A percentile compares a stretch with the other conserved stretches of the same genome.
These are phyloP conservation scores for Luffa aegyptiaca DNA, from an alignment of 306 rosid species.

Conservation along the genomic window DNA sequence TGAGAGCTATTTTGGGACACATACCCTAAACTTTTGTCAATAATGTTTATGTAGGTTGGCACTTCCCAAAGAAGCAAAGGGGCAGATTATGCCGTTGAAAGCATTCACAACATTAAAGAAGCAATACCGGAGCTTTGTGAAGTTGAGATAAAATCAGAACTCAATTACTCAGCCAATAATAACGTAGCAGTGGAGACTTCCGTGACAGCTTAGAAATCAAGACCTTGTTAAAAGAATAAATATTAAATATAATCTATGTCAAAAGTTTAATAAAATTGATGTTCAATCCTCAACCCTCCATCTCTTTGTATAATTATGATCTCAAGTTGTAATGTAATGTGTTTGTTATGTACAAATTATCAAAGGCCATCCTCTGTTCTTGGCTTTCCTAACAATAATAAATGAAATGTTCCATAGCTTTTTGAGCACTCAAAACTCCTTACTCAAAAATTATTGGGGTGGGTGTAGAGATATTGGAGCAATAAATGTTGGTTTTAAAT, in stretches of 20 bases:
- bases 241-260: background rate
- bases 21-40: background rate
- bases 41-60: conserved; percentile 41
- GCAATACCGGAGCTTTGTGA: conserved; percentile 86
- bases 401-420: background rate
- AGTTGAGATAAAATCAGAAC: conserved; percentile 47
- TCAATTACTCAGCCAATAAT: conserved; percentile 41
- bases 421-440: background rate
- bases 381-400: background rate
- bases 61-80: conserved; percentile 69
- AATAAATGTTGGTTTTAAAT: too few relatives aligned
- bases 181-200: conserved; percentile 71
- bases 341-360: background rate
- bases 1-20: too few relatives aligned
- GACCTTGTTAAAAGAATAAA: background rate
- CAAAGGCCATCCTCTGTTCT: background rate
- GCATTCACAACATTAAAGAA: conserved; percentile 84
- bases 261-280: background rate
- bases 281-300: background rate
- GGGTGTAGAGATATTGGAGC: background rate
- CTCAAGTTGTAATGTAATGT: background rate
- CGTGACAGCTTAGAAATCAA: conserved; percentile 47
- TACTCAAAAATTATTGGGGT: background rate
- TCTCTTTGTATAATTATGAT: background rate
- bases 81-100: conserved; percentile 83